Evolutionary conservation across 257 asterid genomes (phyloP).

Genomic region (Oldenlandia corymbosa): DNA sequence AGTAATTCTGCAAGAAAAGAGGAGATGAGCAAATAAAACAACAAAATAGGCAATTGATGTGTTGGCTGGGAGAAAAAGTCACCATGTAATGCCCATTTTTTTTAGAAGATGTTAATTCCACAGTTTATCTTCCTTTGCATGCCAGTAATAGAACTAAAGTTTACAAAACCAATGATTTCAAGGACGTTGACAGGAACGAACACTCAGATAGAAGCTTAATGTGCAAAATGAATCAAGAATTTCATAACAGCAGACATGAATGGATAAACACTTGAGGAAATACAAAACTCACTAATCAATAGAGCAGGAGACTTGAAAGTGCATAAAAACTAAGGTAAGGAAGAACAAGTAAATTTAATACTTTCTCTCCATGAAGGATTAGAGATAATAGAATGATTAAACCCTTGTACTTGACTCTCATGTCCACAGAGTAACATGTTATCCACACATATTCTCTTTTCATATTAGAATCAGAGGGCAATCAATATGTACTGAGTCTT

Average conservation of each 20-base stretch:
- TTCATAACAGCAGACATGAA: not conserved
- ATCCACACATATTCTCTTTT: no score
- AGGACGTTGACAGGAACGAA: not conserved
- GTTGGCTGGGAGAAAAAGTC: not conserved
- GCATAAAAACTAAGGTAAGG: no score
- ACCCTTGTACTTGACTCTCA: no score
- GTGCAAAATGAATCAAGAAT: not conserved
- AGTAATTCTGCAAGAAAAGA: slow-evolving; percentile 22
- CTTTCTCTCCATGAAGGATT: no score
- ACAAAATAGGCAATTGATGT: not conserved
- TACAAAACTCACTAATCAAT: no score
- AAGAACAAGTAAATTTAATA: no score
- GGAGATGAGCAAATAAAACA: slow-evolving; percentile 3
- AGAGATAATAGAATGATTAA: no score
- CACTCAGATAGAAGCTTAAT: not conserved
- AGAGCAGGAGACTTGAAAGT: no score
- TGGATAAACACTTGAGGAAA: not conserved
- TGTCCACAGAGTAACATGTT: no score
- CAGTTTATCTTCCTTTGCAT: not conserved
- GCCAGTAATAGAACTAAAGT: not conserved
- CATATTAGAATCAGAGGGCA: no score
- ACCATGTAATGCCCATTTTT: not conserved
- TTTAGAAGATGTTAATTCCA: not conserved
- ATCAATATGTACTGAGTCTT: no score
- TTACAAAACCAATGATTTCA: no score